These are phyloP conservation scores for Monilinia fructicola DNA, from an alignment of 2,329 filamentous ascomycete genomes.

Conservation along the genomic window DNA sequence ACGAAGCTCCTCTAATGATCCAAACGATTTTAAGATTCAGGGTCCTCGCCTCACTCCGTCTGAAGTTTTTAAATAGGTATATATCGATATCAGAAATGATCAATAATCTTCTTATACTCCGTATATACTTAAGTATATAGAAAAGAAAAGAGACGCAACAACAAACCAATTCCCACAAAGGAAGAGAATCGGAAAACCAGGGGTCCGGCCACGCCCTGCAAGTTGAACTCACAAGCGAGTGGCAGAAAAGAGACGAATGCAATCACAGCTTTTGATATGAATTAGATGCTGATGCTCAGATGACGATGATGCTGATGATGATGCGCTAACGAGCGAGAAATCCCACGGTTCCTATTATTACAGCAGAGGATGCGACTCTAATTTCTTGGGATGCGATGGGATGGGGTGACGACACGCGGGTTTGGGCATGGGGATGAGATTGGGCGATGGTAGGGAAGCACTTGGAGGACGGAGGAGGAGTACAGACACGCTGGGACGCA, in stretches of 20 bases:
- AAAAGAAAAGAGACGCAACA: too few relatives aligned
- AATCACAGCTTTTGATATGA: not conserved
- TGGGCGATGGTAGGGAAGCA: too few relatives aligned
- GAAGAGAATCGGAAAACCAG: not conserved
- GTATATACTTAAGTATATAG: too few relatives aligned
- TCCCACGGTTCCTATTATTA: constrained; percentile 7
- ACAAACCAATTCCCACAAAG: not conserved
- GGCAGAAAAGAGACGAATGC: not conserved
- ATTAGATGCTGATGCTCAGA: not conserved
- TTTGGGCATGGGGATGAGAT: not conserved
- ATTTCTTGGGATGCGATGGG: not conserved
- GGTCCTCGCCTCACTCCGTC: not conserved
- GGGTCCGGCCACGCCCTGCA: too few relatives aligned
- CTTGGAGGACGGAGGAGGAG: too few relatives aligned
- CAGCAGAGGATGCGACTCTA: not conserved
- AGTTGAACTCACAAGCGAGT: not conserved
- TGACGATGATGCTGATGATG: not conserved
- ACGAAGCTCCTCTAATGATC: not conserved
- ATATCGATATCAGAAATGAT: too few relatives aligned
- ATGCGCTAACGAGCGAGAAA: not conserved
- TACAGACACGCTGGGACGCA: too few relatives aligned
- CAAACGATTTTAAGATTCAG: not conserved
- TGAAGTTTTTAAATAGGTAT: too few relatives aligned
- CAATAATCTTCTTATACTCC: too few relatives aligned
- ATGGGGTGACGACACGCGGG: not conserved